Conservation (phyloP, 805 yeast genomes). For the Nakazawaea anatomiae region DNA sequence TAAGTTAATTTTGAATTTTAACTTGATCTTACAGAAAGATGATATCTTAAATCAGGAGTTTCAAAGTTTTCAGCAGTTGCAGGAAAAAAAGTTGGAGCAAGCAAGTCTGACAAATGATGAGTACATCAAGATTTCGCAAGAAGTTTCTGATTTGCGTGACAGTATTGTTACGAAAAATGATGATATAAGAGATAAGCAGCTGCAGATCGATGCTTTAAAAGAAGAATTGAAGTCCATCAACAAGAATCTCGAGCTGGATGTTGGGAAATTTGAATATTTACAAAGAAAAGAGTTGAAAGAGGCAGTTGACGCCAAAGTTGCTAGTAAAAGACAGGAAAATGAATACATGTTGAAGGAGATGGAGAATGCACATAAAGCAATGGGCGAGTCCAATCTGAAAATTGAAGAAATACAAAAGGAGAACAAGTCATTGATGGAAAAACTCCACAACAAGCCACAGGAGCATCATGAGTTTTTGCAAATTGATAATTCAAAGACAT, state of each 20-base stretch:
- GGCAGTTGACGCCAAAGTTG: slow-evolving; percentile 38
- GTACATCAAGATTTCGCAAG: slow-evolving; percentile 37
- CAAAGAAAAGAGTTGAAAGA: slow-evolving; percentile 36
- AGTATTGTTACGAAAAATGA: slow-evolving; percentile 24
- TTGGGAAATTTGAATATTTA: slow-evolving; percentile 35
- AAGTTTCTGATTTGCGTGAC: slow-evolving; percentile 34
- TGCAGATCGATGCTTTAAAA: slow-evolving; percentile 14
- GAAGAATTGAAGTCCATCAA: slow-evolving; percentile 22
- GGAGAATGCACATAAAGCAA: slow-evolving; percentile 43
- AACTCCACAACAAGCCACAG: neutral
- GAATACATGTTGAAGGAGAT: slow-evolving; percentile 60
- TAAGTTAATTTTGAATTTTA: slow-evolving; percentile 51
- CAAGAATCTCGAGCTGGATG: slow-evolving; percentile 20
- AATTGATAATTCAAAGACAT: neutral
- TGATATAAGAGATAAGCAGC: slow-evolving; percentile 19
- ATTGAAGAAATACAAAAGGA: neutral
- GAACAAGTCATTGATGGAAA: neutral
- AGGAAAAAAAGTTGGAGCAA: slow-evolving; percentile 34
- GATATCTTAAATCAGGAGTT: slow-evolving; percentile 41
- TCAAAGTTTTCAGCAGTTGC: slow-evolving; percentile 35
- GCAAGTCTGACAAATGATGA: slow-evolving; percentile 36
- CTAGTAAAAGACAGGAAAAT: slow-evolving; percentile 43
- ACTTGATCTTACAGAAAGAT: slow-evolving; percentile 37
- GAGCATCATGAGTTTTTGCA: neutral
- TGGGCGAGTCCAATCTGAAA: slow-evolving; percentile 32